Percentiles rank a stretch among this genome's conserved stretches.
These are phyloP conservation scores for Annulohypoxylon truncatum DNA, from an alignment of 2,329 filamentous ascomycete species.

Conservation along the genomic window DNA sequence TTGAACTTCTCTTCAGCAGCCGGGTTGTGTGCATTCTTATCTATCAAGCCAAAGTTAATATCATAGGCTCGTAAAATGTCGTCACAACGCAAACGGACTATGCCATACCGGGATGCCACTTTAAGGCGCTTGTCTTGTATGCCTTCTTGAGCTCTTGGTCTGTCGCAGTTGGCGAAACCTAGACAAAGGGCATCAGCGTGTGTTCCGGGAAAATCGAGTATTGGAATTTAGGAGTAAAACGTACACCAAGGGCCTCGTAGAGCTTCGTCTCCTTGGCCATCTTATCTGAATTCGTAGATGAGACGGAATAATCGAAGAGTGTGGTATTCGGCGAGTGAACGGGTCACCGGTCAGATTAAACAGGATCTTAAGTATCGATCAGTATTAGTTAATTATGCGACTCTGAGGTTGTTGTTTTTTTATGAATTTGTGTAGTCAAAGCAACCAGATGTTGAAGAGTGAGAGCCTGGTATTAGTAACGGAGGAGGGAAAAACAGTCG, in stretches of 20 bases:
- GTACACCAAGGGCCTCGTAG: constrained; percentile 83
- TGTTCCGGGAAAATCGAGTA: not conserved
- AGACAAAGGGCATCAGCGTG: constrained; percentile 38
- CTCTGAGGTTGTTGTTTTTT: no score
- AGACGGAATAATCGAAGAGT: constrained; percentile 15
- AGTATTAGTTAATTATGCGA: constrained; percentile 14
- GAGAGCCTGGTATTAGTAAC: constrained; percentile 24
- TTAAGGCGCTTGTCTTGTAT: constrained; percentile 85
- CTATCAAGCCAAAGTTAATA: constrained; percentile 58
- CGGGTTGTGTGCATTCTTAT: constrained; percentile 96
- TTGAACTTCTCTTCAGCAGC: constrained; percentile 98
- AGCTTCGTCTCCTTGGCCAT: constrained; percentile 85
- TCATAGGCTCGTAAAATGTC: constrained; percentile 9
- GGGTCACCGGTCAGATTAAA: constrained; percentile 11
- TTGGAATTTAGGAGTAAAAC: constrained; percentile 46
- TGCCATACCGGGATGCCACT: constrained; percentile 82
- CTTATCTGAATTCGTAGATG: constrained; percentile 50
- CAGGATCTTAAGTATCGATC: constrained; percentile 12
- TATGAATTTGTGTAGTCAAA: not conserved
- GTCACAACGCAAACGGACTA: not conserved
- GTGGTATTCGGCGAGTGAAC: constrained; percentile 4
- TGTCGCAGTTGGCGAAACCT: constrained; percentile 83
- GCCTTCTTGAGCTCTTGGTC: constrained; percentile 92
- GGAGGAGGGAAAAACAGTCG: constrained; percentile 41
- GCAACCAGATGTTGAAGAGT: constrained; percentile 2